phyloP scores from a whole-genome alignment of 2,329 filamentous ascomycete genomes.

The Septoria petroselini region DNA sequence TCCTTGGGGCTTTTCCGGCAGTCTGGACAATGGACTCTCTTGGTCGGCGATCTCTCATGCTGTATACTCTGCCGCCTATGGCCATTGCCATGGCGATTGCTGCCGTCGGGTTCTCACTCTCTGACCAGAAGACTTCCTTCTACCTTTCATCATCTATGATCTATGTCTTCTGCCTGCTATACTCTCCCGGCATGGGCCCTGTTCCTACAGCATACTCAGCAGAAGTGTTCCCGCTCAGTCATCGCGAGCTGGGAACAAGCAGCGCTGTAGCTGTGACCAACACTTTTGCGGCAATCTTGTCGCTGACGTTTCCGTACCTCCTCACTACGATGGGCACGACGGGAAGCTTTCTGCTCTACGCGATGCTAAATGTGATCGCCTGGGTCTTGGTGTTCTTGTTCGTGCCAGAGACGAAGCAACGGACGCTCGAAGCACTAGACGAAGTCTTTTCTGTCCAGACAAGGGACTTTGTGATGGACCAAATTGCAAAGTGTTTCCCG shows the following conservation, averaged over 20 bases:
- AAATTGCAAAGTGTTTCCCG: too few relatives aligned
- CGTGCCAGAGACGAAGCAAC: slow-evolving; percentile 48
- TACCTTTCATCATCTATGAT: slow-evolving; percentile 38
- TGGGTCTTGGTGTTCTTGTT: slow-evolving; percentile 49
- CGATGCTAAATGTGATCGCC: slow-evolving; percentile 54
- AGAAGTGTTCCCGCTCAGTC: slow-evolving; percentile 46
- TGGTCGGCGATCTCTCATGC: slow-evolving; percentile 39
- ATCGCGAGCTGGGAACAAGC: slow-evolving; percentile 44
- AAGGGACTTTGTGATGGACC: too few relatives aligned
- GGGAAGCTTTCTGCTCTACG: slow-evolving; percentile 56
- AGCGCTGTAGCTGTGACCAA: slow-evolving; percentile 58
- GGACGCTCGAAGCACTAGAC: slow-evolving; percentile 49
- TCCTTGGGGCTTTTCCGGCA: slow-evolving; percentile 45
- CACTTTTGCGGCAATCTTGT: slow-evolving; percentile 41
- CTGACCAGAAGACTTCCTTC: slow-evolving; percentile 11
- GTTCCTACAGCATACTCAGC: slow-evolving; percentile 43
- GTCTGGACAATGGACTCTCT: slow-evolving; percentile 47
- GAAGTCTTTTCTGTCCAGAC: slow-evolving; percentile 46
- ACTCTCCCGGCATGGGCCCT: slow-evolving; percentile 46
- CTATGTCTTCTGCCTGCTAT: slow-evolving; percentile 54
- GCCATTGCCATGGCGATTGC: slow-evolving; percentile 32
- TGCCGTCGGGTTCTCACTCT: slow-evolving; percentile 41
- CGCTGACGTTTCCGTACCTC: slow-evolving; percentile 49
- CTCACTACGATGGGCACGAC: slow-evolving; percentile 48
- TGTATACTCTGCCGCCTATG: slow-evolving; percentile 34